These are phyloP conservation scores for Solanum hybrid DNA, from an alignment of 305 asterid species.

Conservation along the genomic window DNA sequence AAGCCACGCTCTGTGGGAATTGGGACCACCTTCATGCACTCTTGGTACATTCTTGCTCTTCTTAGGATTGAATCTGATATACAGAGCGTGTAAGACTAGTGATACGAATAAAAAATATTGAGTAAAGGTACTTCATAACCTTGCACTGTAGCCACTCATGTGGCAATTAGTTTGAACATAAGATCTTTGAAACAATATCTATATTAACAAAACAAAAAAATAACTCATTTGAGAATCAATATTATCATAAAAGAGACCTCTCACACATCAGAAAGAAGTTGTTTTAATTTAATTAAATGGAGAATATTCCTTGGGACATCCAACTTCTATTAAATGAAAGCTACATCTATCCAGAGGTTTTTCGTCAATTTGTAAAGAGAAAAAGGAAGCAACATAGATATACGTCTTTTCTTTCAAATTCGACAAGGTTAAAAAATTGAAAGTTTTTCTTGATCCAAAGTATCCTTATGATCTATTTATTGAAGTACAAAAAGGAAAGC, in stretches of 20 bases:
- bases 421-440: not conserved
- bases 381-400: not conserved
- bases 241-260: not conserved
- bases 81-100: not conserved
- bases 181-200: not conserved
- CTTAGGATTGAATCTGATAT: not conserved
- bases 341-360: not conserved
- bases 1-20: constrained; percentile 42
- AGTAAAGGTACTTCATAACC: not conserved
- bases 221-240: not conserved
- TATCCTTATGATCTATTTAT: not conserved
- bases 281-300: not conserved
- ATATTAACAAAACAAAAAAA: no score
- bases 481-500: not conserved
- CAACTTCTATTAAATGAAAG: not conserved
- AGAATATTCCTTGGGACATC: not conserved
- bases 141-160: not conserved
- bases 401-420: not conserved
- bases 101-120: not conserved
- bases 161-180: not conserved
- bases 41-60: constrained; percentile 34
- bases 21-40: constrained; percentile 16
- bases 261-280: not conserved
- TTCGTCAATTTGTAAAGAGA: not conserved
- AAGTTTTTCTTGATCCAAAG: not conserved